Conservation (phyloP, 2,329 filamentous ascomycete genomes). For the Diplodia corticola region DNA sequence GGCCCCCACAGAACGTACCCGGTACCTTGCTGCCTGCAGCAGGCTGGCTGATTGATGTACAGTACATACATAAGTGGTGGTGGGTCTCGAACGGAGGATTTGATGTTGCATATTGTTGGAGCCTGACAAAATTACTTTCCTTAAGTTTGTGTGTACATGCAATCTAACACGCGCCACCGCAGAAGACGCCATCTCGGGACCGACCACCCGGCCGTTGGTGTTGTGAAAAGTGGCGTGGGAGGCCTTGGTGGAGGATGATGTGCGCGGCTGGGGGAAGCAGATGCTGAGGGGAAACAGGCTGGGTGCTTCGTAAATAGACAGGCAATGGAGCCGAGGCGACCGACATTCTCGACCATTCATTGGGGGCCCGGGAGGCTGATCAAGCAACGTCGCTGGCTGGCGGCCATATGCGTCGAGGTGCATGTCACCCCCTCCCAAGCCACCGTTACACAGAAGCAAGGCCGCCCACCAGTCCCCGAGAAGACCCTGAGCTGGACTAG, state of each 20-base stretch:
- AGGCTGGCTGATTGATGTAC: no score
- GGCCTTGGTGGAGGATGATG: neutral
- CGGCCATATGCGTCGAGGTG: neutral
- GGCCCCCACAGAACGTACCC: neutral
- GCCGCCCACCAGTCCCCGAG: neutral
- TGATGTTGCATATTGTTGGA: neutral
- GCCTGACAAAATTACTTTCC: neutral
- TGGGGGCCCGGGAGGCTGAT: no score
- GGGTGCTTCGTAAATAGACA: neutral
- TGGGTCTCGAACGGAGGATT: neutral
- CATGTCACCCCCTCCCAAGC: neutral
- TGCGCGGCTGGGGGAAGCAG: neutral
- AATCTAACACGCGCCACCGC: neutral
- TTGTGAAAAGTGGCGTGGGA: neutral
- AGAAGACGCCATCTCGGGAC: neutral
- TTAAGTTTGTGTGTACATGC: no score
- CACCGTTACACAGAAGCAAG: neutral
- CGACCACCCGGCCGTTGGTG: neutral
- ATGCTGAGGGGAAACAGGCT: neutral
- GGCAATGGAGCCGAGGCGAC: neutral
- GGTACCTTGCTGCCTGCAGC: neutral
- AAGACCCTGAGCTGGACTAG: conserved; percentile 44
- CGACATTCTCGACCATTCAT: no score
- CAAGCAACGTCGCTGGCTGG: no score
- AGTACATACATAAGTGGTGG: neutral